These are phyloP conservation scores for Pholiota molesta DNA, from an alignment of 768 basidiomycete genomes.

Conservation along the genomic window DNA sequence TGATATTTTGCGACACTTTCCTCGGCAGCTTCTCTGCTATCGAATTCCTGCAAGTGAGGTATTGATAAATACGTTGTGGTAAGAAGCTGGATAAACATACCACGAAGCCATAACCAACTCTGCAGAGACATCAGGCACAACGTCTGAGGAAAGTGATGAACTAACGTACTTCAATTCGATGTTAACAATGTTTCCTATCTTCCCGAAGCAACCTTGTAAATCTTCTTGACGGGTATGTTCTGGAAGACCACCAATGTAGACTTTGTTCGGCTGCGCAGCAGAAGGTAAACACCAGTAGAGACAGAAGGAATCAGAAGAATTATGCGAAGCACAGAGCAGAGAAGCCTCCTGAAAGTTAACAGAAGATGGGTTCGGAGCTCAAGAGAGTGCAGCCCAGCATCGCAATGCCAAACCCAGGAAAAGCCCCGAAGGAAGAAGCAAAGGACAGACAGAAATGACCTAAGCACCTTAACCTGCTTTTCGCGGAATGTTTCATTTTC, in stretches of 20 bases:
- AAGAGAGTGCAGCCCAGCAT: slow-evolving; percentile 40
- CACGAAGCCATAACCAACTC: slow-evolving; percentile 89
- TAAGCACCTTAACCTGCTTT: slow-evolving; percentile 90
- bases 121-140: slow-evolving; percentile 32
- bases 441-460: slow-evolving; percentile 51
- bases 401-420: slow-evolving; percentile 38
- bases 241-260: slow-evolving; percentile 89
- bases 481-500: slow-evolving; percentile 60
- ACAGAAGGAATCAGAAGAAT: slow-evolving; percentile 55
- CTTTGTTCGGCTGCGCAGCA: slow-evolving; percentile 88
- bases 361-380: slow-evolving; percentile 36
- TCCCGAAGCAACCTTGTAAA: slow-evolving; percentile 83
- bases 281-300: slow-evolving; percentile 70
- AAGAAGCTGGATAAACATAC: slow-evolving; percentile 46
- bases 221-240: slow-evolving; percentile 88
- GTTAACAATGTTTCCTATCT: slow-evolving; percentile 73
- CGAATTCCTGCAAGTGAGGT: slow-evolving; percentile 67
- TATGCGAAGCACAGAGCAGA: slow-evolving; percentile 46
- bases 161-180: slow-evolving; percentile 81
- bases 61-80: slow-evolving; percentile 11
- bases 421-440: slow-evolving; percentile 36
- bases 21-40: slow-evolving; percentile 77
- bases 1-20: slow-evolving; percentile 88
- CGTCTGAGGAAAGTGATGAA: slow-evolving; percentile 15
- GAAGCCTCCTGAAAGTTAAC: slow-evolving; percentile 42